Percentiles rank a stretch among this genome's conserved stretches.
Conservation (phyloP, 495 filamentous ascomycete genomes). For the Trichoderma gamsii region DNA sequence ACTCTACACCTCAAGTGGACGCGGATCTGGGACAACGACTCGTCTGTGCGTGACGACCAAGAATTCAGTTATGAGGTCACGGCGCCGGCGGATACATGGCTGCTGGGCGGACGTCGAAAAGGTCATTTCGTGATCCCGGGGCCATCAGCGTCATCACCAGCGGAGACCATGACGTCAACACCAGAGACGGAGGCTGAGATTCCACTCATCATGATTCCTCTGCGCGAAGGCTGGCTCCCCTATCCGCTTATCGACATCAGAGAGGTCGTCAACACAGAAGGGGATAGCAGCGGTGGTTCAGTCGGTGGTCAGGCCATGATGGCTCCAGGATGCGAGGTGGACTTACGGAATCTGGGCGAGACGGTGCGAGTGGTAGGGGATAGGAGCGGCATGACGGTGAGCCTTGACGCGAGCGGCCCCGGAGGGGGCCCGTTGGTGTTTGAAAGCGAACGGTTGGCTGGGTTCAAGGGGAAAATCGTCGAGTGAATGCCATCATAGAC, state of each 20-base stretch:
- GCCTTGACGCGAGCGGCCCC: conserved; percentile 57
- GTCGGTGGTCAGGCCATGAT: conserved; percentile 1
- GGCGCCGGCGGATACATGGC: conserved; percentile 70
- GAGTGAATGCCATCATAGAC: conserved; percentile 18
- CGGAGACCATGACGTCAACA: conserved; percentile 37
- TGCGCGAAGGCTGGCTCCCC: conserved; percentile 66
- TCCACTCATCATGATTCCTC: conserved; percentile 67
- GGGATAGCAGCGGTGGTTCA: conserved; percentile 6
- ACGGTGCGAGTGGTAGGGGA: conserved; percentile 71
- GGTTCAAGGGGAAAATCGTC: conserved; percentile 35
- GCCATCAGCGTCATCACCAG: conserved; percentile 20
- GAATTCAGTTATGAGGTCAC: conserved; percentile 83
- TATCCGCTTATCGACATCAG: conserved; percentile 76
- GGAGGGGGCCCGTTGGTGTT: conserved; percentile 59
- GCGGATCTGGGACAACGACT: conserved; percentile 60
- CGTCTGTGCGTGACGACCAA: conserved; percentile 42
- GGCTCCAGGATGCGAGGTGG: conserved; percentile 59
- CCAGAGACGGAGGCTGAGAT: conserved; percentile 43
- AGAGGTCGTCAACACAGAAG: conserved; percentile 33
- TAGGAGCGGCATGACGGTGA: conserved; percentile 69
- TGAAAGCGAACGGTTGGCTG: conserved; percentile 40
- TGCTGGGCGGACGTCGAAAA: conserved; percentile 73
- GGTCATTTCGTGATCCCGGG: conserved; percentile 63
- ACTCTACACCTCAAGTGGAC: conserved; percentile 71
- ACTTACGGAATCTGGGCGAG: conserved; percentile 70